These are phyloP conservation scores for Xylaria digitata DNA, from an alignment of 2,329 filamentous ascomycete genomes.

Conservation along the genomic window DNA sequence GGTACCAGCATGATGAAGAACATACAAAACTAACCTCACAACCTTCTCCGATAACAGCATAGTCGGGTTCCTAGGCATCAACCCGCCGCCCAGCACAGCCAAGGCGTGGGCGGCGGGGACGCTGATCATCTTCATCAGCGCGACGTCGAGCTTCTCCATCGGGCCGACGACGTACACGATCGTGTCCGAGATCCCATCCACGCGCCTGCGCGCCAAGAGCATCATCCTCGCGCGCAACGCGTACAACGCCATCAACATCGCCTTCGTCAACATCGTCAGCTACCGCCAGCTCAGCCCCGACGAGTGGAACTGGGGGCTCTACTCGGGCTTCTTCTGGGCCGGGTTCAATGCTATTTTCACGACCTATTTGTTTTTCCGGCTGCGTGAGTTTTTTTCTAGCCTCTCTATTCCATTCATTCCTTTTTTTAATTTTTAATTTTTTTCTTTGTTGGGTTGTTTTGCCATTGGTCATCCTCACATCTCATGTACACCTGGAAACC, in stretches of 20 bases:
- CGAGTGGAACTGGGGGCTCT: conserved; percentile 54
- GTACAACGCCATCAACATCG: conserved; percentile 58
- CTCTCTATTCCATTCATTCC: too few species aligned
- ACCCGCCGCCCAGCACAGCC: conserved; percentile 53
- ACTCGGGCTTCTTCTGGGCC: conserved; percentile 53
- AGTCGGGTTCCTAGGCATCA: conserved; percentile 49
- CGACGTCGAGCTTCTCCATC: conserved; percentile 59
- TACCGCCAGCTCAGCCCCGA: conserved; percentile 54
- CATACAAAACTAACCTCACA: conserved; percentile 15
- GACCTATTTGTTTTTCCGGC: conserved; percentile 57
- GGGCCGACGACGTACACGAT: conserved; percentile 60
- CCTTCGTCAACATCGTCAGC: conserved; percentile 53
- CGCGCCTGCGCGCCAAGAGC: conserved; percentile 58
- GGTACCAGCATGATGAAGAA: neutral
- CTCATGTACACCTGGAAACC: neutral
- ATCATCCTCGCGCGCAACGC: conserved; percentile 58
- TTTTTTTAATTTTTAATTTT: too few species aligned
- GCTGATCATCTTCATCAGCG: conserved; percentile 57
- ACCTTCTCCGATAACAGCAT: conserved; percentile 37
- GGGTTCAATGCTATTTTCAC: conserved; percentile 55
- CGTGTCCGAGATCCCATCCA: conserved; percentile 60
- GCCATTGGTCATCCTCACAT: neutral
- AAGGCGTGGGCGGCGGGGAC: conserved; percentile 56
- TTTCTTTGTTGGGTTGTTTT: neutral
- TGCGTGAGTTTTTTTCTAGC: conserved; percentile 54